These are phyloP conservation scores for Coemansia sp. DNA, from an alignment of 192 early-diverging fungal genomes.

Conservation along the genomic window DNA sequence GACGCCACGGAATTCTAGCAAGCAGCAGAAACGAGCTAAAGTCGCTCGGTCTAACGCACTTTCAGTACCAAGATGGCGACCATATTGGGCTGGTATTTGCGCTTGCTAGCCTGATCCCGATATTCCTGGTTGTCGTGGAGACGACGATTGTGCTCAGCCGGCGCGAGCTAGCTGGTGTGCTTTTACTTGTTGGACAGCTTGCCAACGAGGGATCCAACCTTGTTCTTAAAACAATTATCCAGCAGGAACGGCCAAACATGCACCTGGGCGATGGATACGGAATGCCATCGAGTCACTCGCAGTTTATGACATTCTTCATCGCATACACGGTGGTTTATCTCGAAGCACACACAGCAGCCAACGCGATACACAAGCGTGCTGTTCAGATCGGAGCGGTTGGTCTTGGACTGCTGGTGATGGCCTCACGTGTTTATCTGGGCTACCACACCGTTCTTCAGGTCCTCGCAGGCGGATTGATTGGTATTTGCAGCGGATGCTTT, in stretches of 20 bases:
- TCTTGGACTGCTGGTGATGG: constrained; percentile 18
- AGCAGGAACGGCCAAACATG: constrained; percentile 30
- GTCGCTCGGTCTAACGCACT: constrained; percentile 45
- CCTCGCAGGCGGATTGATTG: constrained; percentile 21
- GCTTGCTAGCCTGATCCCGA: constrained; percentile 41
- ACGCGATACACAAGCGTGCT: constrained; percentile 6
- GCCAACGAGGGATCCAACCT: constrained; percentile 44
- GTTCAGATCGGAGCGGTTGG: constrained; percentile 26
- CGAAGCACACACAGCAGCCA: constrained; percentile 11
- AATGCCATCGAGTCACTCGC: constrained; percentile 55
- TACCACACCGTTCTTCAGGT: constrained; percentile 43
- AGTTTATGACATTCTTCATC: constrained; percentile 53
- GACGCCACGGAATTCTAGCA: not conserved
- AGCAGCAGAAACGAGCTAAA: constrained; percentile 12
- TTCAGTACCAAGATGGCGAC: constrained; percentile 51
- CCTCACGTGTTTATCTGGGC: constrained; percentile 44
- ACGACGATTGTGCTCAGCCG: constrained; percentile 42
- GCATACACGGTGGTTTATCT: constrained; percentile 28
- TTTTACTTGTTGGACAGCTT: constrained; percentile 42
- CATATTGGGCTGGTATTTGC: constrained; percentile 34
- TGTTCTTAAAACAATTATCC: constrained; percentile 25
- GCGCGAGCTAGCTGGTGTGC: constrained; percentile 38
- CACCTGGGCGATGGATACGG: constrained; percentile 52
- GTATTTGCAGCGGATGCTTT: constrained; percentile 11
- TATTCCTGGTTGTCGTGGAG: constrained; percentile 50